Evolutionary conservation across 306 rosid species (phyloP).

Genomic region (Fragaria ananassa): DNA sequence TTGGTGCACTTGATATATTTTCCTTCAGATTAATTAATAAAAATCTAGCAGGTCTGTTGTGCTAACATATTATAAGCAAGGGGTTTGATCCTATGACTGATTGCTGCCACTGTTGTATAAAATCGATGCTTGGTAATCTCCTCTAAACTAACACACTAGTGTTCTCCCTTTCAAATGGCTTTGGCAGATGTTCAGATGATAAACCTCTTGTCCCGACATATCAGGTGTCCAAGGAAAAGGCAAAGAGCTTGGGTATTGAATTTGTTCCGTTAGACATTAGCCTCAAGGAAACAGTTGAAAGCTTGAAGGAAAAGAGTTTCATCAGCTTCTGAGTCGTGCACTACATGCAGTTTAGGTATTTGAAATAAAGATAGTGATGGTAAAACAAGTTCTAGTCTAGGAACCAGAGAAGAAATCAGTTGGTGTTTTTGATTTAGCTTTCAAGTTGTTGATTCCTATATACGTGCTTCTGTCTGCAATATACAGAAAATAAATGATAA

Average conservation of each 20-base stretch:
- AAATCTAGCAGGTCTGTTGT: neutral
- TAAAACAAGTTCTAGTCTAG: neutral
- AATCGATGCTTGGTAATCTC: neutral
- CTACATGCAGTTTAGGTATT: neutral
- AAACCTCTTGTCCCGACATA: slow-evolving; percentile 39
- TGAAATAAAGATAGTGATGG: neutral
- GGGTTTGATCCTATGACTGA: neutral
- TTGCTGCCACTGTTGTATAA: neutral
- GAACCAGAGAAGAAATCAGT: neutral
- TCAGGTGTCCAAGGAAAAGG: slow-evolving; percentile 61
- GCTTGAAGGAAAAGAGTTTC: slow-evolving; percentile 55
- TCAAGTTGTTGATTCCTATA: no score
- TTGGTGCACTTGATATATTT: neutral
- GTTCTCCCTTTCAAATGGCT: neutral
- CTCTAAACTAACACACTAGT: neutral
- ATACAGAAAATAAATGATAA: no score
- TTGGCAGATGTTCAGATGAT: slow-evolving; percentile 61
- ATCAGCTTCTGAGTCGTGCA: slow-evolving; percentile 34
- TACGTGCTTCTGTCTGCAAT: no score
- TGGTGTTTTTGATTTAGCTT: no score
- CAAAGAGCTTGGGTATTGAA: slow-evolving; percentile 60
- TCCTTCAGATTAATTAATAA: neutral
- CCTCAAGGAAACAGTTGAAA: slow-evolving; percentile 66
- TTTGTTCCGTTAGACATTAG: slow-evolving; percentile 55
- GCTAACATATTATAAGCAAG: neutral